phyloP scores from a whole-genome alignment of 768 basidiomycete species.

The Lentinula raphanica region DNA sequence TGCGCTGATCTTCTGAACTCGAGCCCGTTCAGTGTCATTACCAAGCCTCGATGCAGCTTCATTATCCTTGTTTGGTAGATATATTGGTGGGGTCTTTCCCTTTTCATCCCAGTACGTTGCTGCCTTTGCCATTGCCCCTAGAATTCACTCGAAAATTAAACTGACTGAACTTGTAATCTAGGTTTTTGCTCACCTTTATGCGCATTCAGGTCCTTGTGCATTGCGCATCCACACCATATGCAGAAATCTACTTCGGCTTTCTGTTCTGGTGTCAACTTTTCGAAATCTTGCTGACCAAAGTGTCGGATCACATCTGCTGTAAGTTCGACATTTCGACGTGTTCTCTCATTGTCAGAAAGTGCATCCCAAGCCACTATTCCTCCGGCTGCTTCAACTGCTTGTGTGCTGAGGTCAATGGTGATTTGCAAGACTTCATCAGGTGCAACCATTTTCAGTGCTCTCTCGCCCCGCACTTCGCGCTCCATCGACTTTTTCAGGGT shows the following conservation, averaged over 20 bases:
- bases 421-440: too few species aligned
- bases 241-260: conserved; percentile 14
- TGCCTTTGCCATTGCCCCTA: conserved; percentile 12
- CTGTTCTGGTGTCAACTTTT: conserved; percentile 7
- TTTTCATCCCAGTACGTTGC: conserved; percentile 10
- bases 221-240: conserved; percentile 19
- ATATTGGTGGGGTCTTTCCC: conserved; percentile 12
- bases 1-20: conserved; percentile 5
- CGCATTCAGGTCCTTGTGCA: conserved; percentile 24
- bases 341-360: neutral
- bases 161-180: conserved; percentile 3
- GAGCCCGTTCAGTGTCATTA: neutral
- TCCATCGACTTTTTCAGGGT: too few species aligned
- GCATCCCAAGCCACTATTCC: conserved; percentile 7
- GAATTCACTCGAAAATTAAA: neutral
- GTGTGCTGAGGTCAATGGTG: too few species aligned
- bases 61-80: conserved; percentile 20
- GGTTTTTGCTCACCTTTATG: conserved; percentile 15
- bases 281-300: conserved; percentile 13
- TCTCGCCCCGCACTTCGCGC: too few species aligned
- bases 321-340: neutral
- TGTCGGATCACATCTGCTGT: neutral
- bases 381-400: neutral
- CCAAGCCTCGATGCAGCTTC: conserved; percentile 11
- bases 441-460: too few species aligned